A percentile compares a stretch with the other conserved stretches of the same genome.
phyloP scores from a whole-genome alignment of 768 basidiomycete genomes.

The Gautieria morchelliformis region DNA sequence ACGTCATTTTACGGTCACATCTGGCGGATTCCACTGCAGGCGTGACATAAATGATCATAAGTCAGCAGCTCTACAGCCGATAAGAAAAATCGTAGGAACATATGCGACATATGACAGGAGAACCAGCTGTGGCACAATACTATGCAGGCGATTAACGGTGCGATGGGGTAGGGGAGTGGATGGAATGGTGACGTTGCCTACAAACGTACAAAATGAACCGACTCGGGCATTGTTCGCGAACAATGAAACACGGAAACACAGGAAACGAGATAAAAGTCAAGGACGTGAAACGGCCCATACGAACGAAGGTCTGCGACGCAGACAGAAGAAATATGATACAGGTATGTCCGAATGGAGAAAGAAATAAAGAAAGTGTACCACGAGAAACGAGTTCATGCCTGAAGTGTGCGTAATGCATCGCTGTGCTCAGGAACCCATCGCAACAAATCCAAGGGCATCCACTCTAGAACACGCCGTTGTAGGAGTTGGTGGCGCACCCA shows the following conservation, averaged over 20 bases:
- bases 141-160: background rate
- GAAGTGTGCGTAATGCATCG: background rate
- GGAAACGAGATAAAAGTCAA: background rate
- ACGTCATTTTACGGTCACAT: no score
- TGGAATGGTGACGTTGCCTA: background rate
- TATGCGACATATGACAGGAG: background rate
- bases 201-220: background rate
- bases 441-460: slow-evolving; percentile 52
- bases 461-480: slow-evolving; percentile 79
- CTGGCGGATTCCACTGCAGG: background rate
- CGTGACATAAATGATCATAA: background rate
- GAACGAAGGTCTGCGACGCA: background rate
- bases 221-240: background rate
- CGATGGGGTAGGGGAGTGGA: background rate
- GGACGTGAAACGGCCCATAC: background rate
- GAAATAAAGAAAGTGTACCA: background rate
- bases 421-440: background rate
- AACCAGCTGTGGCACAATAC: background rate
- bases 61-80: background rate
- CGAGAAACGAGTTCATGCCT: background rate
- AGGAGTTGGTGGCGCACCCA: slow-evolving; percentile 58
- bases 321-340: background rate
- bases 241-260: background rate
- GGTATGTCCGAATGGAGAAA: background rate
- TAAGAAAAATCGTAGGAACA: background rate